phyloP scores from a whole-genome alignment of 176 grass and related monocot species.

The Carex kokanica region DNA sequence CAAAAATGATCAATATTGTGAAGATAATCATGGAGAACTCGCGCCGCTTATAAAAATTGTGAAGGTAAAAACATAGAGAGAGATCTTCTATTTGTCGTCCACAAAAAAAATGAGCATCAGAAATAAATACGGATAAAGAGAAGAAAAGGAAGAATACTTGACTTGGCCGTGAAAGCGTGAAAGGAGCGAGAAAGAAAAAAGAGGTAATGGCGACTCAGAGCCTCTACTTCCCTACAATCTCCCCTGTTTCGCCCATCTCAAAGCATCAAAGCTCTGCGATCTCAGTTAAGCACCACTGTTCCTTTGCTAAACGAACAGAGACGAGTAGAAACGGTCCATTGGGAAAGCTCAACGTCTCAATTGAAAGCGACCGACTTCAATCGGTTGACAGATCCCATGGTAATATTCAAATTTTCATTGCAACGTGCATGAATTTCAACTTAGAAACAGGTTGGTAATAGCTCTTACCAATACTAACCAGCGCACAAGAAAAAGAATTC shows the following conservation, averaged over 20 bases:
- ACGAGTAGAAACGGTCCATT: not conserved
- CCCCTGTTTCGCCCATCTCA: not conserved
- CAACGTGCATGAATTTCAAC: not conserved
- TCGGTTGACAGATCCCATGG: constrained; percentile 18
- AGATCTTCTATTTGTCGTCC: no score
- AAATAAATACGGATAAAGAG: no score
- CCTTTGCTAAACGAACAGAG: not conserved
- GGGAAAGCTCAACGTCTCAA: constrained; percentile 21
- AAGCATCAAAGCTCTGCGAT: not conserved
- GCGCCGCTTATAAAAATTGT: no score
- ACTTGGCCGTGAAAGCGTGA: no score
- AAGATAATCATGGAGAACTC: no score
- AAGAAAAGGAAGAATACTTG: not conserved
- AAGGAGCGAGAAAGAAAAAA: not conserved
- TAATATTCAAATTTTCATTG: constrained; percentile 3
- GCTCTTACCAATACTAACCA: not conserved
- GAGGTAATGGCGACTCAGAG: constrained; percentile 13
- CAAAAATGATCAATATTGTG: no score
- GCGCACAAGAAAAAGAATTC: not conserved
- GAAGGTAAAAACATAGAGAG: no score
- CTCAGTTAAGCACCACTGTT: not conserved
- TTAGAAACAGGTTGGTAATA: not conserved
- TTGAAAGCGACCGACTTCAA: constrained; percentile 12
- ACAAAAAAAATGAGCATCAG: not conserved
- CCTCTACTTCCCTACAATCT: constrained; percentile 27